Base-by-base conservation (phyloP, 306 rosid genomes). In the Aeschynomene evenia region DNA sequence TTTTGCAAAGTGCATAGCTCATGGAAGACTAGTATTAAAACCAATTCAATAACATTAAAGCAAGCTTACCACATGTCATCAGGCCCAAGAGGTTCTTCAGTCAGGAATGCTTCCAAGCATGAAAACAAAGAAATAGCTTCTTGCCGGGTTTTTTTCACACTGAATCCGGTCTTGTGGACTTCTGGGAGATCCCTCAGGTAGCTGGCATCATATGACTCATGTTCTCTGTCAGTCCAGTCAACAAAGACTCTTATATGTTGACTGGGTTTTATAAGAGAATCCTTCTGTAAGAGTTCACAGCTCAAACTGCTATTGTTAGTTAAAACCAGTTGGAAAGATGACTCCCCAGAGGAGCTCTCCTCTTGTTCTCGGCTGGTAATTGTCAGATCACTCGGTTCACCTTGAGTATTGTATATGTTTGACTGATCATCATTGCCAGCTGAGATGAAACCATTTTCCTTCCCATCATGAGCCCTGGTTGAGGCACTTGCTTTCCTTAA, bases 11-110 rank as follows among this genome's bases (percentile, higher is more conserved):
- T 3, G 7, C 15, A 42, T 36, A 60, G 51, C 7, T 34, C 62
- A 65, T 22, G 54, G 68, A 26, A 63, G 45, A 18, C 72, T 24
- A 49, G 49, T 63, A 63, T 40, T 56, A 71, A 71, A 65, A 34
- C 49, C 66, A 66, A 53, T 70, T 36, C 70, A 74, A 76, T 63
- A 63, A 62, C 56, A 53, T 31, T 10, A 28, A 73, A 73, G 63
- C 49, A 72, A 45, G 43, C 74, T 76, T 87, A 95, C 99, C 99
- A 95, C 99, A 95, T 95, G 82, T 95, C 99, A 56, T 89, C 96
- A 20, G 97, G 97, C 31, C 99, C 97, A 34, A 95, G 75, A 87
- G 99, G 99, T 79, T 95, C 99, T 87, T 91, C 97, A 39, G 89
- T 91, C 76, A 95, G 75, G 86, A 95, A 95, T 16, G 97, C 96